phyloP scores from a whole-genome alignment of 306 rosid species.

The Gleditsia sinensis region DNA sequence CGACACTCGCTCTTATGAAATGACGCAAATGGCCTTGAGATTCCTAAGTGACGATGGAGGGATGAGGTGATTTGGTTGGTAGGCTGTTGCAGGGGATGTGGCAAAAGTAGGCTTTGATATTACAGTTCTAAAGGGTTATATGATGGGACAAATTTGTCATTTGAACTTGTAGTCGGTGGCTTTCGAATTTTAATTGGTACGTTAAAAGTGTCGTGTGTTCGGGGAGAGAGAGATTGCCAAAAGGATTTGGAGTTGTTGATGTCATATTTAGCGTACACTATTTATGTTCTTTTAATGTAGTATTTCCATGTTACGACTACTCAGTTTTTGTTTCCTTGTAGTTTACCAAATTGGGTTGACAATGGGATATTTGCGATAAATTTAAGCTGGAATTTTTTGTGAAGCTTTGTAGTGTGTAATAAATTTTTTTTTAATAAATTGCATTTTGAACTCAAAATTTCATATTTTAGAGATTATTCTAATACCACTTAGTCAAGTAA shows the following conservation, averaged over 20 bases:
- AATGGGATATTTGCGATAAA: too few species aligned
- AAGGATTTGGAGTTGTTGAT: background rate
- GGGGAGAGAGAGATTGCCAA: background rate
- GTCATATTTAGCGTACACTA: background rate
- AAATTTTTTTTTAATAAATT: too few species aligned
- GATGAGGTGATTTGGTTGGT: background rate
- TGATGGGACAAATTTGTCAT: slow-evolving; percentile 35
- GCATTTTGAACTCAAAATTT: too few species aligned
- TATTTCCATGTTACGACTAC: too few species aligned
- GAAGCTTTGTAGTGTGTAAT: too few species aligned
- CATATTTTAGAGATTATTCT: too few species aligned
- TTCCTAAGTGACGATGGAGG: background rate
- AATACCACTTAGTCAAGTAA: too few species aligned
- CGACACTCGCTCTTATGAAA: slow-evolving; percentile 40
- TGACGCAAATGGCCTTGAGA: slow-evolving; percentile 24
- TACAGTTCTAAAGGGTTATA: background rate
- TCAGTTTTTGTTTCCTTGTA: too few species aligned
- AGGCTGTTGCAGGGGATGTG: background rate
- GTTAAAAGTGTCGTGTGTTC: background rate
- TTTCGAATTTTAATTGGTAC: slow-evolving; percentile 5
- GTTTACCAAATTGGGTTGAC: too few species aligned
- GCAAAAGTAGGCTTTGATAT: slow-evolving; percentile 8
- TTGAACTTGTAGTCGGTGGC: background rate
- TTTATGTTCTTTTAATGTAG: too few species aligned
- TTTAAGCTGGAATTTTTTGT: too few species aligned